Base-by-base conservation (phyloP, 305 asterid genomes). In the Fraxinus platypoda region DNA sequence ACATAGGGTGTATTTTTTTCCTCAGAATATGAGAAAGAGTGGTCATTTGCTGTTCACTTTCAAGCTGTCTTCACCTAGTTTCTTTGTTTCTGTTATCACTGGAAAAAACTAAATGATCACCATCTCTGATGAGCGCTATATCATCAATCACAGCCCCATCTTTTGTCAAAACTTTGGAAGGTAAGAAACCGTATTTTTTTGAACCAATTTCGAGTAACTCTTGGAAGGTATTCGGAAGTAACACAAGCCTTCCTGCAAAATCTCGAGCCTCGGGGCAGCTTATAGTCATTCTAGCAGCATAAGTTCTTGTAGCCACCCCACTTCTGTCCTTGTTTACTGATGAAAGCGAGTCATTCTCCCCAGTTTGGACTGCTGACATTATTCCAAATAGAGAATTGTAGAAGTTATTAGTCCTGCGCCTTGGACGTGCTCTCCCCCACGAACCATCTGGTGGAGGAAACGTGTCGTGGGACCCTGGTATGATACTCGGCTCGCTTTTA, bases 261-360 rank as follows among this genome's bases (percentile, higher is more conserved):
- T 95, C 97, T 46, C 91, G 97, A 78, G 89, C 93, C 88, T 93
- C 97, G 0, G 97, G 97, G 84, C 97, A 95, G 84, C 94, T 91
- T n/a, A 95, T 75, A 0, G 88, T 89, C 82, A 94, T 91, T 49
- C 99, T 87, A 19, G 92, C 81, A 25, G 84, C 87, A 8, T 72
- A 80, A 12, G 54, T 78, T 12, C 35, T 75, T 1, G 64, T 85
- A 17, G 85, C 34, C 2, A n/a, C 31, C 57, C 19, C 49, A 31
- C 74, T 66, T 1, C 38, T 37, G 5, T 38, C 80, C 81, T 75
- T 81, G 8, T 87, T 89, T n/a, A 52, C 80, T 0, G 97, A 28
- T 3, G 89, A 70, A 49, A 89, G 83, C 83, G 86, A 52, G 62
- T 79, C 77, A 2, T 41, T 82, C 74, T 87, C 97, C 19, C 88